These are phyloP conservation scores for Collybia nuda DNA, from an alignment of 768 basidiomycete species.

Conservation along the genomic window DNA sequence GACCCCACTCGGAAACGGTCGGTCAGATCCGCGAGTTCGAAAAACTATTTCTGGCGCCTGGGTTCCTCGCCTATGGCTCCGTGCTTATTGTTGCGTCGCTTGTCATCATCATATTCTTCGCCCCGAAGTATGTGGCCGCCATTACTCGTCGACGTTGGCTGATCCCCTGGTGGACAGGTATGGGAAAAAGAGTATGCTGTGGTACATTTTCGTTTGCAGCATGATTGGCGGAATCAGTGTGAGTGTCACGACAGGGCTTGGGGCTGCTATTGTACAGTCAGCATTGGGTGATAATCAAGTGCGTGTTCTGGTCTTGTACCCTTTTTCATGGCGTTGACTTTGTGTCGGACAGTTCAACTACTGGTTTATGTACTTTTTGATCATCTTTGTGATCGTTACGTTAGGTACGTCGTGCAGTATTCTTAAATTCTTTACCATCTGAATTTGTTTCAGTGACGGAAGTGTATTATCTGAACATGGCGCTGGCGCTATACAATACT, in stretches of 20 bases:
- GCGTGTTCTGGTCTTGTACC: constrained; percentile 12
- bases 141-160: constrained; percentile 6
- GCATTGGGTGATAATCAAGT: constrained; percentile 79
- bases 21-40: constrained; percentile 74
- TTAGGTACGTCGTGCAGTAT: constrained; percentile 50
- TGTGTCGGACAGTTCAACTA: constrained; percentile 65
- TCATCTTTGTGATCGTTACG: constrained; percentile 82
- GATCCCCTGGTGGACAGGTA: constrained; percentile 42
- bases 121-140: constrained; percentile 55
- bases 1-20: constrained; percentile 69
- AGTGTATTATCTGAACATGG: constrained; percentile 94
- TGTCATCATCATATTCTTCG: constrained; percentile 80
- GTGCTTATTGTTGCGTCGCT: constrained; percentile 64
- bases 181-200: constrained; percentile 91
- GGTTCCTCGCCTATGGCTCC: constrained; percentile 75
- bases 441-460: constrained; percentile 60
- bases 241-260: constrained; percentile 92
- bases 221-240: constrained; percentile 97
- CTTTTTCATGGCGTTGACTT: not conserved
- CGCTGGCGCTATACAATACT: constrained; percentile 93
- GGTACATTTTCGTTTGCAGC: constrained; percentile 93
- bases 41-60: constrained; percentile 75
- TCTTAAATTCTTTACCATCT: constrained; percentile 11
- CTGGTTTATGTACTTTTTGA: constrained; percentile 90
- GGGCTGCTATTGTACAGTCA: constrained; percentile 84